Evolutionary conservation across 805 yeast genomes (phyloP).

Genomic region (Saccharomycopsis vini): DNA sequence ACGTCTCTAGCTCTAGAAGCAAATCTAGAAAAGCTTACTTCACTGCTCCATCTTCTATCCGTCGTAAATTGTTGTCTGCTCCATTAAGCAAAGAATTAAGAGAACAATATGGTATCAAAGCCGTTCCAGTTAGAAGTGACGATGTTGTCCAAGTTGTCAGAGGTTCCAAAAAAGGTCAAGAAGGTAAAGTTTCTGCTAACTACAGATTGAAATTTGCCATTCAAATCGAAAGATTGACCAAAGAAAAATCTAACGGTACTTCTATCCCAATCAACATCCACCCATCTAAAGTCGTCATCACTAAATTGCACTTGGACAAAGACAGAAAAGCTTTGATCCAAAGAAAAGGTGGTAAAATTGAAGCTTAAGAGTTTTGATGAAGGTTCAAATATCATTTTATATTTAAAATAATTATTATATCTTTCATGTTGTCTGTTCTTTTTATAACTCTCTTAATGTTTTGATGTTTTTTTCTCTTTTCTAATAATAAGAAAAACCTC

Average conservation of each 20-base stretch:
- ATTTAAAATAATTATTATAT: no score
- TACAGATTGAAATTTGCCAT: constrained; percentile 98
- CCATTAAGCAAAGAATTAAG: constrained; percentile 98
- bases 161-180: constrained; percentile 99
- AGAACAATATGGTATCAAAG: constrained; percentile 90
- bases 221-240: constrained; percentile 94
- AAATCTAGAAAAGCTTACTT: constrained; percentile 99
- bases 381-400: constrained; percentile 1
- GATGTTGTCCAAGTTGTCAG: constrained; percentile 94
- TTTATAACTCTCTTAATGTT: no score
- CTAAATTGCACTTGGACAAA: constrained; percentile 96
- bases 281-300: constrained; percentile 98
- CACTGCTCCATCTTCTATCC: constrained; percentile 92
- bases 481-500: no score
- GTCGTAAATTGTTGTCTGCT: constrained; percentile 94
- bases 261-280: constrained; percentile 94
- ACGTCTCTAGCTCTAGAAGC: constrained; percentile 99
- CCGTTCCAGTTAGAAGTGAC: constrained; percentile 96
- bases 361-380: constrained; percentile 24
- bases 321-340: constrained; percentile 96
- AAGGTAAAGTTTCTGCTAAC: constrained; percentile 94
- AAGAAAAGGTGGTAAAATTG: constrained; percentile 97
- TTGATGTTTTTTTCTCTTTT: neutral
- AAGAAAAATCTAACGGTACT: constrained; percentile 97
- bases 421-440: no score